Base-by-base conservation (phyloP, 202 grass and related monocot species). In the Setaria italica region DNA sequence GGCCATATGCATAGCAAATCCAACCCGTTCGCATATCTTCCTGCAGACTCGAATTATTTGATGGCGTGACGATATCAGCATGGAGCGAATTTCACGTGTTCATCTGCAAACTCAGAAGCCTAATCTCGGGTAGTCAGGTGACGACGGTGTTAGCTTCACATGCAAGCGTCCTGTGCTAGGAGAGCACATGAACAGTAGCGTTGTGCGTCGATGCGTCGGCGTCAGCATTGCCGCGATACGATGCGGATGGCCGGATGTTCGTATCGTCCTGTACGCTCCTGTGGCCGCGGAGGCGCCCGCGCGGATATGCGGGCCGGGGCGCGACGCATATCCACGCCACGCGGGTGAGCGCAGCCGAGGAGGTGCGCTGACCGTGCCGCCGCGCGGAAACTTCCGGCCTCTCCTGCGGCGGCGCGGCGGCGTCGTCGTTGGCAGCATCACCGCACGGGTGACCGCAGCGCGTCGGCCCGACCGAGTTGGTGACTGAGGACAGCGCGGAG, bases 261-360 rank as follows among this genome's bases (percentile, higher is more conserved):
- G 42, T 25, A 60, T n/a, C 54, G 54, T 20, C 0, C 56, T 41
- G 20, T 42, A 4, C 17, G n/a, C 20, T 11, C 35, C 19, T 11
- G 37, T 29, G 30, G 51, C 25, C 51, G 12, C 33, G 50, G 12
- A 6, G 25, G 48, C 30, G 67, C 70, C 76, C 41, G 35, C 57
- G 72, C 39, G 81, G 68, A 88, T 62, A 77, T 77, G 55, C 43
- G 46, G 3, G 37, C 5, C 5, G 39, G 50, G 15, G 4, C 17
- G 35, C 46, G 47, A 58, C 42, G 89, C 71, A 88, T 85, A 88
- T 91, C 79, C 67, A 1, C 16, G 3, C 33, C 19, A 11, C 11
- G 65, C 57, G 57, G 20, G 72, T 33, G 14, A 46, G 21, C 49
- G 49, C 17, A 84, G n/a, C 8, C n/a, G 30, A 12, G 39, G 75